These are phyloP conservation scores for Allantophomopsis lycopodina DNA, from an alignment of 2,329 filamentous ascomycete species.

Conservation along the genomic window DNA sequence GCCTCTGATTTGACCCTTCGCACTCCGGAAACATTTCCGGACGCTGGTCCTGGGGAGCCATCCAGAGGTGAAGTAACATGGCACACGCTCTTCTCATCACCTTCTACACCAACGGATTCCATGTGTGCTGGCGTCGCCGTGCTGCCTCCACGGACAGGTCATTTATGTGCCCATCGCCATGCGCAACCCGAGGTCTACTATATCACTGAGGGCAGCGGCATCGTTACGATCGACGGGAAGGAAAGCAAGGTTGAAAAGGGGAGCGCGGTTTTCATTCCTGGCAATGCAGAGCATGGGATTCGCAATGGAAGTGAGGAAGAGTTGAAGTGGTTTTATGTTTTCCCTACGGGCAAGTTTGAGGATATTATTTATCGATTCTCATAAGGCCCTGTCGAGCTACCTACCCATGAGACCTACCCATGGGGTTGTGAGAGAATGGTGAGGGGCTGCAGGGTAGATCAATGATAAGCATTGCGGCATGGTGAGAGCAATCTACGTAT, in stretches of 20 bases:
- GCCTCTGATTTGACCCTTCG: too few relatives aligned
- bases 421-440: too few relatives aligned
- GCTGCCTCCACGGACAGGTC: constrained; percentile 18
- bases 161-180: constrained; percentile 24
- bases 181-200: constrained; percentile 28
- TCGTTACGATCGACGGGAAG: constrained; percentile 22
- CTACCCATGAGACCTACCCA: too few relatives aligned
- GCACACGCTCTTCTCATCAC: constrained; percentile 24
- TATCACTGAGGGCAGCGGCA: constrained; percentile 21
- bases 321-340: constrained; percentile 26
- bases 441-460: too few relatives aligned
- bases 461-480: too few relatives aligned
- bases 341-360: constrained; percentile 21
- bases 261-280: constrained; percentile 25
- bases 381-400: too few relatives aligned
- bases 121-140: constrained; percentile 23
- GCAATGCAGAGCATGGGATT: constrained; percentile 27
- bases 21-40: too few relatives aligned
- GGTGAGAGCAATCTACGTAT: too few relatives aligned
- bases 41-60: too few relatives aligned
- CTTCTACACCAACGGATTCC: constrained; percentile 19
- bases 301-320: constrained; percentile 15
- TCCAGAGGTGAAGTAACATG: constrained; percentile 11
- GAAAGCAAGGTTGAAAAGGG: constrained; percentile 19
- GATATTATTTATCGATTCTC: constrained; percentile 24